Percentiles rank a stretch among this genome's conserved stretches.
These are phyloP conservation scores for Pichia insulana DNA, from an alignment of 805 yeast genomes.

Conservation along the genomic window DNA sequence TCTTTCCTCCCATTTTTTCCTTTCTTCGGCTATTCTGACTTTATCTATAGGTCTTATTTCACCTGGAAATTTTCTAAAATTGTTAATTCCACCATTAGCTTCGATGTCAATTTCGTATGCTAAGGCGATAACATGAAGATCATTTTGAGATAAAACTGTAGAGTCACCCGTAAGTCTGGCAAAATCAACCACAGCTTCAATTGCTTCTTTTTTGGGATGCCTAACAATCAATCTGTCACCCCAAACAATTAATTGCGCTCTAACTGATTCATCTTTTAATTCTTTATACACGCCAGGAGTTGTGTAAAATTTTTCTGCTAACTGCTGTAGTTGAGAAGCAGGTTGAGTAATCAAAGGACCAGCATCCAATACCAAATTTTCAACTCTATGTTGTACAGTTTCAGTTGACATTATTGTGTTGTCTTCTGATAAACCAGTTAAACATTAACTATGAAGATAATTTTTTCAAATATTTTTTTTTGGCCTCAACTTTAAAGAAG, in stretches of 20 bases:
- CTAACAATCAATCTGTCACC: slow-evolving; percentile 58
- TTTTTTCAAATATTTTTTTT: no score
- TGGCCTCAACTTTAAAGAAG: no score
- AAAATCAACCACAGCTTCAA: slow-evolving; percentile 63
- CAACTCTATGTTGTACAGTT: slow-evolving; percentile 25
- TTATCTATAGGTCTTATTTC: slow-evolving; percentile 29
- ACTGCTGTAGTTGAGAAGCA: slow-evolving; percentile 59
- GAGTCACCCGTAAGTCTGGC: slow-evolving; percentile 88
- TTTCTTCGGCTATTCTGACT: slow-evolving; percentile 23
- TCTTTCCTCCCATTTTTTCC: slow-evolving; percentile 9
- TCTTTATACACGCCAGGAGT: slow-evolving; percentile 89
- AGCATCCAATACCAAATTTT: slow-evolving; percentile 78
- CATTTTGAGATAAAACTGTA: slow-evolving; percentile 79
- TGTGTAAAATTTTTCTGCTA: slow-evolving; percentile 68
- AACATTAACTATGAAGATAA: no score
- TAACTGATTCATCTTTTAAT: slow-evolving; percentile 76
- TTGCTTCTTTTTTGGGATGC: slow-evolving; percentile 64
- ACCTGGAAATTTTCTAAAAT: slow-evolving; percentile 68
- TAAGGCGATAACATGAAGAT: slow-evolving; percentile 85
- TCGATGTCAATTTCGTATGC: slow-evolving; percentile 82
- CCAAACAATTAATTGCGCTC: slow-evolving; percentile 76
- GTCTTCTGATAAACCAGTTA: no score
- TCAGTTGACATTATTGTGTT: not conserved
- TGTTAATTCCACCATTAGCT: slow-evolving; percentile 56
- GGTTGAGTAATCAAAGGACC: slow-evolving; percentile 89